Percentiles rank a stretch among this genome's conserved stretches.
phyloP scores from a whole-genome alignment of 352 stramenopile species.

The Pelagophyceae sp. region DNA sequence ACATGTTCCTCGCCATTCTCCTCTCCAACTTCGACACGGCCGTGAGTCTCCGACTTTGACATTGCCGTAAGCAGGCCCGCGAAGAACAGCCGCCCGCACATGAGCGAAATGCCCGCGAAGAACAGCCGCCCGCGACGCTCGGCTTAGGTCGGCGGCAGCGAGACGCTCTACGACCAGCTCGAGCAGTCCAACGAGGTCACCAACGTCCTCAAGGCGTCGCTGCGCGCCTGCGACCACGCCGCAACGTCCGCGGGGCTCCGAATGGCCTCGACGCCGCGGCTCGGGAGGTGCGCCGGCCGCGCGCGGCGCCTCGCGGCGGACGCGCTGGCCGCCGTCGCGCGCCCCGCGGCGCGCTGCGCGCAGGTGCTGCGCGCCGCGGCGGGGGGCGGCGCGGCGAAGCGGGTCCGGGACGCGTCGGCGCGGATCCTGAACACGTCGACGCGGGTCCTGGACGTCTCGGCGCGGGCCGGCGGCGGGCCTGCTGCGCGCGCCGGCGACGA shows the following conservation, averaged over 20 bases:
- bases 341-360: too few species aligned
- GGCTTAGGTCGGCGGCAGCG: not conserved
- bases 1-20: conserved; percentile 81
- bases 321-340: not conserved
- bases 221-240: not conserved
- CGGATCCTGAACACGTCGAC: not conserved
- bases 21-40: conserved; percentile 71
- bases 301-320: too few species aligned
- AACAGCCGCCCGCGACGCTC: too few species aligned
- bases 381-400: not conserved
- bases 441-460: too few species aligned
- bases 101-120: conserved; percentile 37
- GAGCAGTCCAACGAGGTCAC: conserved; percentile 23
- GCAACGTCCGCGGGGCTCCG: not conserved
- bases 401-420: not conserved
- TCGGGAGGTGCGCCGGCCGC: too few species aligned
- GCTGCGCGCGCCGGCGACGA: not conserved
- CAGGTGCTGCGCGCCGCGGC: too few species aligned
- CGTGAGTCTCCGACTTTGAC: too few species aligned
- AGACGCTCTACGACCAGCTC: conserved; percentile 22
- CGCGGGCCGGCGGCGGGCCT: too few species aligned
- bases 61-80: conserved; percentile 40
- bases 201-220: not conserved
- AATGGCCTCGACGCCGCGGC: not conserved
- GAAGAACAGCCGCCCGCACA: conserved; percentile 49